Percentiles rank a stretch among this genome's conserved stretches.
Evolutionary conservation across 176 grass and related monocot species (phyloP).

Genomic region (Hyparrhenia diplandra): DNA sequence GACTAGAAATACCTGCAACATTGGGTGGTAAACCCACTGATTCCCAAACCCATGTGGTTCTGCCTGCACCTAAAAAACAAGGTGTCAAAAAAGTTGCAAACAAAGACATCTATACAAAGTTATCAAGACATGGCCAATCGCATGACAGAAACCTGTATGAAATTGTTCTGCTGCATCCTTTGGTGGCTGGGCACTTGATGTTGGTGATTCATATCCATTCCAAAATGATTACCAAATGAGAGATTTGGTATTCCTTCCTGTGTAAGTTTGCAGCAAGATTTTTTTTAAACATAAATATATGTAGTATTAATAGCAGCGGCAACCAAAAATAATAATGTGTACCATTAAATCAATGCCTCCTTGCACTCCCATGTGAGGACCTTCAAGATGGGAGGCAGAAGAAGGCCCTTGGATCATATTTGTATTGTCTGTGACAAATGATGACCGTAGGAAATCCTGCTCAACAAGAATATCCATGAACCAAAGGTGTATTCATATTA

Average conservation of each 20-base stretch:
- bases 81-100: not conserved
- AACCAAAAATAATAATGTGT: slow-evolving; percentile 27
- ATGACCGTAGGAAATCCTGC: slow-evolving; percentile 81
- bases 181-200: slow-evolving; percentile 63
- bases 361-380: slow-evolving; percentile 53
- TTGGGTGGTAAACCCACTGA: slow-evolving; percentile 93
- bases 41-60: slow-evolving; percentile 67
- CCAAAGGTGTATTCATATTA: slow-evolving; percentile 12
- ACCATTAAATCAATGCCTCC: slow-evolving; percentile 77
- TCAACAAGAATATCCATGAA: slow-evolving; percentile 24
- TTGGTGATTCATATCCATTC: slow-evolving; percentile 75
- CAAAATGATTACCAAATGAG: slow-evolving; percentile 77
- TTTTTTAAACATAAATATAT: slow-evolving; percentile 22
- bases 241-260: slow-evolving; percentile 92
- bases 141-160: slow-evolving; percentile 62
- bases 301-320: slow-evolving; percentile 3
- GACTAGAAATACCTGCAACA: slow-evolving; percentile 56
- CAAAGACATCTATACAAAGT: slow-evolving; percentile 3
- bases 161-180: slow-evolving; percentile 66
- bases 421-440: slow-evolving; percentile 45
- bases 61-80: slow-evolving; percentile 48
- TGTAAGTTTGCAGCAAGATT: slow-evolving; percentile 23
- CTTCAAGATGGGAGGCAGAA: slow-evolving; percentile 51
- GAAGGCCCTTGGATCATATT: slow-evolving; percentile 51
- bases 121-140: not conserved